These are phyloP conservation scores for Mimosa pudica DNA, from an alignment of 306 rosid genomes.

Conservation along the genomic window DNA sequence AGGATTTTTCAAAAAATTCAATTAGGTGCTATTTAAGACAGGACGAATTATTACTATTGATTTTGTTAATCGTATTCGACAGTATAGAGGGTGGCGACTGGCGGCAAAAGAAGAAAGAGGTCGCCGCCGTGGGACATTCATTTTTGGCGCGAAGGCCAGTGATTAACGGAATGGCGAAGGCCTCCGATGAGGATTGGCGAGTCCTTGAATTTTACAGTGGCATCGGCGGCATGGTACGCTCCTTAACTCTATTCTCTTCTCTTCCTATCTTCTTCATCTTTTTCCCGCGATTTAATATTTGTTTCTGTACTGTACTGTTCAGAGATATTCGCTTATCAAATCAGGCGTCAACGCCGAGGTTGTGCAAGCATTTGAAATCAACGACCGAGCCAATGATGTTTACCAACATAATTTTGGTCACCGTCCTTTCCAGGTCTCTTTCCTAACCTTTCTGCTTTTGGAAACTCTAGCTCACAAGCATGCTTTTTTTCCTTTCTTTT, in stretches of 20 bases:
- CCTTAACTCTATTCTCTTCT: neutral
- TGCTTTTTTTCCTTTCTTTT: neutral
- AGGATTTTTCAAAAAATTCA: too few species aligned
- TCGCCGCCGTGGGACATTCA: neutral
- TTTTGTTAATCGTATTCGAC: too few species aligned
- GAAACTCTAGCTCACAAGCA: neutral
- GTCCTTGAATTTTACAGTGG: conserved; percentile 97
- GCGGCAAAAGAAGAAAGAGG: too few species aligned
- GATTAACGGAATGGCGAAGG: conserved; percentile 46
- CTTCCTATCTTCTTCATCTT: neutral
- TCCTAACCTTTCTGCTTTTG: neutral
- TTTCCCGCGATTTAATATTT: neutral
- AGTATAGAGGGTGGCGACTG: too few species aligned
- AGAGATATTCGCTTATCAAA: conserved; percentile 78
- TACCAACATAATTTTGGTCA: conserved; percentile 77
- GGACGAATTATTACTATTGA: too few species aligned
- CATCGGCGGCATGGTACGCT: conserved; percentile 85
- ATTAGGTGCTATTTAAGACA: too few species aligned
- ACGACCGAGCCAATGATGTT: conserved; percentile 86
- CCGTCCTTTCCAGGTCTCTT: conserved; percentile 84
- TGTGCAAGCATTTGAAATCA: conserved; percentile 85
- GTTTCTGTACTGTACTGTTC: conserved; percentile 7
- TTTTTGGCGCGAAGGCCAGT: neutral
- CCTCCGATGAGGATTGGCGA: conserved; percentile 48
- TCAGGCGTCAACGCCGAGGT: conserved; percentile 66